These are phyloP conservation scores for Yarrowia sp. DNA, from an alignment of 805 yeast species.

Conservation along the genomic window DNA sequence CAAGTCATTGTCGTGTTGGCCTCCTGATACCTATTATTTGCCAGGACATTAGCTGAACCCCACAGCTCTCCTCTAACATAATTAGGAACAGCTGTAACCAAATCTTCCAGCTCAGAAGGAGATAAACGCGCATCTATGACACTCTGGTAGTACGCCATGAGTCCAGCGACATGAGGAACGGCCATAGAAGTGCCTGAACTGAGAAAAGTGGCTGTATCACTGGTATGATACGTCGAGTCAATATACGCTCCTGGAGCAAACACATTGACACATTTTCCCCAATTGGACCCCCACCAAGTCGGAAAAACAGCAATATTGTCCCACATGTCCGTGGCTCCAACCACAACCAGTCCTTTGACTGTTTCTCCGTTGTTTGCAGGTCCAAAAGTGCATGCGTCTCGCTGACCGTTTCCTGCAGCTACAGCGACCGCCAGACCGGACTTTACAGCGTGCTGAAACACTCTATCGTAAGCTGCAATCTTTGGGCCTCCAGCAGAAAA, in stretches of 20 bases:
- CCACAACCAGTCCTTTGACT: conserved; percentile 19
- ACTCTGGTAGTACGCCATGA: conserved; percentile 68
- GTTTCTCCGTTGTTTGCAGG: conserved; percentile 19
- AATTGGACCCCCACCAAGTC: conserved; percentile 14
- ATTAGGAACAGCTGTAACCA: background rate
- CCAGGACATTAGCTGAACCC: conserved; percentile 10
- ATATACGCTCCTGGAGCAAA: conserved; percentile 95
- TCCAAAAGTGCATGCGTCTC: conserved; percentile 16
- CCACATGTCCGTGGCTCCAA: conserved; percentile 21
- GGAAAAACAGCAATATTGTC: conserved; percentile 13
- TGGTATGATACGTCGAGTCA: conserved; percentile 49
- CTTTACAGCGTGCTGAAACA: background rate
- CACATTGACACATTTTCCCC: conserved; percentile 90
- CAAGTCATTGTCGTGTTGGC: conserved; percentile 34
- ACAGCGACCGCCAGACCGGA: conserved; percentile 38
- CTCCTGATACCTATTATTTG: conserved; percentile 4
- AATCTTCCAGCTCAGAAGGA: conserved; percentile 1
- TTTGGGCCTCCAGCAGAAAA: conserved; percentile 15
- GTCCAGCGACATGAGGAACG: conserved; percentile 89
- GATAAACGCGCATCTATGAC: conserved; percentile 5
- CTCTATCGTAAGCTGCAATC: conserved; percentile 39
- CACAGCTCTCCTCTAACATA: conserved; percentile 4
- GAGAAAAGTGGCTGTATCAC: conserved; percentile 35
- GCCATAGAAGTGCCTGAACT: conserved; percentile 94
- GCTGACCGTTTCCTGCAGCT: conserved; percentile 17